Conservation (phyloP, 305 asterid genomes). For the Solanum chacoense region DNA sequence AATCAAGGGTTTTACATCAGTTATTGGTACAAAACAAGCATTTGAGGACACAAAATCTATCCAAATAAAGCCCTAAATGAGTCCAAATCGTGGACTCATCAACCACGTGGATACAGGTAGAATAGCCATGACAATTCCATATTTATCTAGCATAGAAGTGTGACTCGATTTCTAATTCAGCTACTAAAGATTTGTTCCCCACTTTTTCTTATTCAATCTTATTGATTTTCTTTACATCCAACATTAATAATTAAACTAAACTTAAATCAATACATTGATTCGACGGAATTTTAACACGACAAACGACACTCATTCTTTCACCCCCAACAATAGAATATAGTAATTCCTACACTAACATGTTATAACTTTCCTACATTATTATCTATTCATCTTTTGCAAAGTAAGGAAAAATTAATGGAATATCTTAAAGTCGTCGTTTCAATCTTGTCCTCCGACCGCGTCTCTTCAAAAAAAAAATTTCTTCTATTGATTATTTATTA, state of each 20-base stretch:
- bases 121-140: background rate
- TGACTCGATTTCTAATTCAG: background rate
- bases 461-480: background rate
- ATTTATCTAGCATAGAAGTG: background rate
- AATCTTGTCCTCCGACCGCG: background rate
- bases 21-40: no score
- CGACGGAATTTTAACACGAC: background rate
- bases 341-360: background rate
- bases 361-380: background rate
- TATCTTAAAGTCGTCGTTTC: background rate
- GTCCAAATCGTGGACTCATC: background rate
- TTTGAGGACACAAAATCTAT: no score
- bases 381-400: background rate
- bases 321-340: background rate
- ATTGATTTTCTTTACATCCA: background rate
- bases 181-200: background rate
- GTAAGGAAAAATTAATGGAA: background rate
- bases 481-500: background rate
- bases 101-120: background rate
- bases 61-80: no score
- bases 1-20: no score
- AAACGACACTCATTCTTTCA: background rate
- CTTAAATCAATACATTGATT: background rate
- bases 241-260: background rate
- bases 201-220: background rate